Conservation (phyloP, 176 grass and related monocot species). For the Thalia dealbata region DNA sequence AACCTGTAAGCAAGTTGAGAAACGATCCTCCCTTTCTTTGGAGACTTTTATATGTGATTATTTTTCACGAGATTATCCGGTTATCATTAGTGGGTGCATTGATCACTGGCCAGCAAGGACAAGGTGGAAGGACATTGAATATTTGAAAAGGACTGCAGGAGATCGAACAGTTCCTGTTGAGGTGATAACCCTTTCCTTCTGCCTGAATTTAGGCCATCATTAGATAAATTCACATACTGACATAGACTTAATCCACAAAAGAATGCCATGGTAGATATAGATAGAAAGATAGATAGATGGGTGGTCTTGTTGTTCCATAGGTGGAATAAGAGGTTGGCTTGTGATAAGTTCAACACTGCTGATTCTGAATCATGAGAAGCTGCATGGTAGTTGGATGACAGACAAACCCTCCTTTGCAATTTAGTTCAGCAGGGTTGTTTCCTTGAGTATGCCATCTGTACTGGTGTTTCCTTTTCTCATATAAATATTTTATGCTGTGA, state of each 20-base stretch:
- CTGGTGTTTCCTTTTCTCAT: no score
- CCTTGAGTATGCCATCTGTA: no score
- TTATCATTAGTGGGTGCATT: slow-evolving; percentile 77
- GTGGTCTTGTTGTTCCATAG: not conserved
- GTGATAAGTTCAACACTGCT: not conserved
- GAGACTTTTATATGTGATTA: slow-evolving; percentile 80
- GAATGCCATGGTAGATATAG: not conserved
- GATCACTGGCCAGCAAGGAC: slow-evolving; percentile 73
- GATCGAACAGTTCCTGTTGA: slow-evolving; percentile 83
- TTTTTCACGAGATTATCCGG: slow-evolving; percentile 64
- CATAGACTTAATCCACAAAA: not conserved
- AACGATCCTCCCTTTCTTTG: slow-evolving; percentile 57
- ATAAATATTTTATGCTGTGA: no score
- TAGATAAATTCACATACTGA: not conserved
- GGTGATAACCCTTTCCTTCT: slow-evolving; percentile 25
- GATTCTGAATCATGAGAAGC: not conserved
- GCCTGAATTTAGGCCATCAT: not conserved
- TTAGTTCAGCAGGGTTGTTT: not conserved
- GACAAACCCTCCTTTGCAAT: not conserved
- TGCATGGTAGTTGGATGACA: not conserved
- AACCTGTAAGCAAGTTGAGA: slow-evolving; percentile 66
- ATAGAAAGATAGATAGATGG: no score
- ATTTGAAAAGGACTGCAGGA: slow-evolving; percentile 61
- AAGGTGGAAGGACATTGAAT: slow-evolving; percentile 84
- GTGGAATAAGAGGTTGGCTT: not conserved